Percentiles rank a stretch among this genome's conserved stretches.
phyloP scores from a whole-genome alignment of 306 rosid genomes.

The Cotoneaster glaucophyllus region DNA sequence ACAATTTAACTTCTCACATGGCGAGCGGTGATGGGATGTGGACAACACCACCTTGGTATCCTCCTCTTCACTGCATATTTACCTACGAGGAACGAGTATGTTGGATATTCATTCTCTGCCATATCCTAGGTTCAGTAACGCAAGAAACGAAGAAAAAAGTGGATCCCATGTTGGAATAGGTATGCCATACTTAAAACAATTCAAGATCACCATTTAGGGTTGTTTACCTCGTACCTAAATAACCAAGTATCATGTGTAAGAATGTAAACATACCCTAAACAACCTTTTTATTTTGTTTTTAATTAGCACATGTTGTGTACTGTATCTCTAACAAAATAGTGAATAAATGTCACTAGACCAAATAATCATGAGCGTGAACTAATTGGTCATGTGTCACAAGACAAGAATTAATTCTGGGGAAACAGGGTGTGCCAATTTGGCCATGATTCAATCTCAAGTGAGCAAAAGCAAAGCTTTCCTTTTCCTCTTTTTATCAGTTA shows the following conservation, averaged over 20 bases:
- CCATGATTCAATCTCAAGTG: constrained; percentile 23
- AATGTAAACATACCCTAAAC: not conserved
- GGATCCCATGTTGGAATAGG: not conserved
- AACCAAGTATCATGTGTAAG: too few relatives aligned
- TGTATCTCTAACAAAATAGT: not conserved
- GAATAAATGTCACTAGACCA: too few relatives aligned
- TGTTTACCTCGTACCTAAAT: not conserved
- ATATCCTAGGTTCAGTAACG: too few relatives aligned
- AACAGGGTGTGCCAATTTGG: constrained; percentile 33
- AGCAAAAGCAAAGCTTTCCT: constrained; percentile 20
- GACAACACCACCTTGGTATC: not conserved
- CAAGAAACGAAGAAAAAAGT: not conserved
- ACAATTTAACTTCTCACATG: not conserved
- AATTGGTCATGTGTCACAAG: not conserved
- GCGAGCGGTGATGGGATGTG: not conserved
- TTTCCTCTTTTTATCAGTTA: constrained; percentile 10
- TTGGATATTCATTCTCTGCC: not conserved
- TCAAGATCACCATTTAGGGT: not conserved
- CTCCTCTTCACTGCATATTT: not conserved
- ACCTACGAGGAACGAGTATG: not conserved
- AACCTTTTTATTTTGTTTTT: not conserved
- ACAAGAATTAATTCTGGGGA: constrained; percentile 24
- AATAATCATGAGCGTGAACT: not conserved
- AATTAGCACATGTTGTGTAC: not conserved
- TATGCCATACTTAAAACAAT: not conserved